Percentiles rank a stretch among this genome's conserved stretches.
phyloP scores from a whole-genome alignment of 768 basidiomycete species.

The Omphalotus guepiniiformis region DNA sequence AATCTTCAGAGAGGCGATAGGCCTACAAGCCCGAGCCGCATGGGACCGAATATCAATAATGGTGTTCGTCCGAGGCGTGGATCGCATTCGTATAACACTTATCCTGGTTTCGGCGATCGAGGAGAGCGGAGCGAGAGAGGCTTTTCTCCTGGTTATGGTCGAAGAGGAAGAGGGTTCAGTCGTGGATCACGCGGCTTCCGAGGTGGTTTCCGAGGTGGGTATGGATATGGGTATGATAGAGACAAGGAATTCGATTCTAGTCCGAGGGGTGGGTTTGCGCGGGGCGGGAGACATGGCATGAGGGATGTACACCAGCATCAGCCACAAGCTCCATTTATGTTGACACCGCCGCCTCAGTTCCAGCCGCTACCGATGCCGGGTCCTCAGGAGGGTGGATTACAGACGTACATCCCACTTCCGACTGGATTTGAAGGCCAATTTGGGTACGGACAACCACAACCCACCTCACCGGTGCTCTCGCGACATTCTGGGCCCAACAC shows the following conservation, averaged over 20 bases:
- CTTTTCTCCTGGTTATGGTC: slow-evolving; percentile 2
- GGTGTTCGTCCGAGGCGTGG: slow-evolving; percentile 18
- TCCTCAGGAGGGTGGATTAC: slow-evolving; percentile 2
- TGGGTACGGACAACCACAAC: not conserved
- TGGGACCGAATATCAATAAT: slow-evolving; percentile 18
- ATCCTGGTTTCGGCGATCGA: slow-evolving; percentile 7
- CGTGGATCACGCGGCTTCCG: slow-evolving; percentile 21
- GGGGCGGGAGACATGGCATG: not conserved
- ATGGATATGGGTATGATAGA: slow-evolving; percentile 30
- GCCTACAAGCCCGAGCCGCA: slow-evolving; percentile 10
- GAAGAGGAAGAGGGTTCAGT: slow-evolving; percentile 19
- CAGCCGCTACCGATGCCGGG: slow-evolving; percentile 22
- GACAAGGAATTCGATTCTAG: slow-evolving; percentile 14
- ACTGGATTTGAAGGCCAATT: not conserved
- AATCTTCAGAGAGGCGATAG: slow-evolving; percentile 25
- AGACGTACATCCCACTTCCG: not conserved
- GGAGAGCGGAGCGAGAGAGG: not conserved
- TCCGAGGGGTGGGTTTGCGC: slow-evolving; percentile 4
- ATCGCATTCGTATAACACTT: slow-evolving; percentile 6
- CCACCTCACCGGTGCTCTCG: not conserved
- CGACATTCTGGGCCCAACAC: not conserved
- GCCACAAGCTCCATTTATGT: slow-evolving; percentile 26
- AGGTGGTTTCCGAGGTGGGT: slow-evolving; percentile 14
- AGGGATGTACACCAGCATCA: slow-evolving; percentile 5
- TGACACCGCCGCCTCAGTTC: slow-evolving; percentile 29